phyloP scores from a whole-genome alignment of 176 grass and related monocot genomes.

The Musa itinerans region DNA sequence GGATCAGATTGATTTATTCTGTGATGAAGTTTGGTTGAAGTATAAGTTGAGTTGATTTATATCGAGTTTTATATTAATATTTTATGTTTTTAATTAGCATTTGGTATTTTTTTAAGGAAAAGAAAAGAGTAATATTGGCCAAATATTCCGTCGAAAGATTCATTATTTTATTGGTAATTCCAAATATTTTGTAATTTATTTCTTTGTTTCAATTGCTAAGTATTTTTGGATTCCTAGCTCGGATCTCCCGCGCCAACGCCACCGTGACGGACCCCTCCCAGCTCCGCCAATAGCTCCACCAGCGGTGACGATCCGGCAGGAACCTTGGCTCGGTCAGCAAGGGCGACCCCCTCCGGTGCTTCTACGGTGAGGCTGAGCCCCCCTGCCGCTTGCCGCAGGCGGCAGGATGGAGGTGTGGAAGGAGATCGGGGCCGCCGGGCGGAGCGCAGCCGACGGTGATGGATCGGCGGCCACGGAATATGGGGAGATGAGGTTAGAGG shows the following conservation, averaged over 20 bases:
- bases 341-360: not conserved
- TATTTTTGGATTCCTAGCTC: not conserved
- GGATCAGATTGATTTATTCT: no score
- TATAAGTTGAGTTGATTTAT: no score
- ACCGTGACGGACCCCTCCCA: not conserved
- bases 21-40: no score
- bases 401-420: conserved; percentile 17
- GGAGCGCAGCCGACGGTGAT: not conserved
- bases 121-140: no score
- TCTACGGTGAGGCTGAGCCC: not conserved
- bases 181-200: no score
- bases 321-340: not conserved
- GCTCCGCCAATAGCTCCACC: not conserved
- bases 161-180: no score
- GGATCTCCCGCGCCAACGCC: not conserved
- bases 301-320: not conserved
- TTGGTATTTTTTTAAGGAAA: no score
- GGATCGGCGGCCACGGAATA: not conserved
- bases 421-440: conserved; percentile 20
- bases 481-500: conserved; percentile 22
- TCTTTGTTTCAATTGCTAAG: no score
- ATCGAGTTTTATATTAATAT: no score
- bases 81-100: no score
- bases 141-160: no score
- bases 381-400: not conserved